Percentiles rank a stretch among this genome's conserved stretches.
Evolutionary conservation across 1,139 yeast genomes (phyloP).

Genomic region (Suhomyces coccinellae): DNA sequence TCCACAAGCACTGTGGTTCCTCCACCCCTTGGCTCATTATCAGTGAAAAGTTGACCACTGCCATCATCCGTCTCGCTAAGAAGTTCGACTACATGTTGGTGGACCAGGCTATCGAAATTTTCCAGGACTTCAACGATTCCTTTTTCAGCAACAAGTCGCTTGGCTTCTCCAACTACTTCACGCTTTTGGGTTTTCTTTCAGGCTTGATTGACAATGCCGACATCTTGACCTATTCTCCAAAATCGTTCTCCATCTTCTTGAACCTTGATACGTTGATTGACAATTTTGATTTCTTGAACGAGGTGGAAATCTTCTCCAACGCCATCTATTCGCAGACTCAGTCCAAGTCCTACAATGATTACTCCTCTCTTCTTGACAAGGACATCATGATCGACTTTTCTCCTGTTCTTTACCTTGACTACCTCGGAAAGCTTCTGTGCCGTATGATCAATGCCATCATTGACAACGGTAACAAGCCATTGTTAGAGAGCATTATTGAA

Average conservation of each 20-base stretch:
- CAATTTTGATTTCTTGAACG: slow-evolving; percentile 42
- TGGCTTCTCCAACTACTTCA: slow-evolving; percentile 41
- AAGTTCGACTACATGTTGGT: slow-evolving; percentile 29
- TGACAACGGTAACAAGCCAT: slow-evolving; percentile 23
- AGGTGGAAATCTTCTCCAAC: slow-evolving; percentile 38
- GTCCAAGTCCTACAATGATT: slow-evolving; percentile 20
- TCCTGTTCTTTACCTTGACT: slow-evolving; percentile 49
- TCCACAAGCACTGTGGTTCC: slow-evolving; percentile 25
- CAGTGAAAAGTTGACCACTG: slow-evolving; percentile 36
- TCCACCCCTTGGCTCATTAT: slow-evolving; percentile 40
- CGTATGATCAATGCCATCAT: slow-evolving; percentile 34
- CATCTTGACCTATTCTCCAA: slow-evolving; percentile 31
- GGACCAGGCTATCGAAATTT: slow-evolving; percentile 31
- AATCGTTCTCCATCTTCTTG: slow-evolving; percentile 34
- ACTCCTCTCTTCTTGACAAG: slow-evolving; percentile 28
- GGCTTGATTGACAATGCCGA: slow-evolving; percentile 40
- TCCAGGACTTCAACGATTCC: slow-evolving; percentile 28
- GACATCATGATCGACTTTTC: slow-evolving; percentile 35
- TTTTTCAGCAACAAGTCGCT: slow-evolving; percentile 24
- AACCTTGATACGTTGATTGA: slow-evolving; percentile 42
- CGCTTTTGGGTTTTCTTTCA: slow-evolving; percentile 47
- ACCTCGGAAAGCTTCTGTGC: slow-evolving; percentile 41
- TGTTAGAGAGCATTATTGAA: slow-evolving; percentile 33
- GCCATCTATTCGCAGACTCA: slow-evolving; percentile 20
- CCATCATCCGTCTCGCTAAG: slow-evolving; percentile 40